Percentiles rank a stretch among this genome's conserved stretches.
Evolutionary conservation across 108 stramenopile species (phyloP).

Genomic region (Craspedostauros australis): DNA sequence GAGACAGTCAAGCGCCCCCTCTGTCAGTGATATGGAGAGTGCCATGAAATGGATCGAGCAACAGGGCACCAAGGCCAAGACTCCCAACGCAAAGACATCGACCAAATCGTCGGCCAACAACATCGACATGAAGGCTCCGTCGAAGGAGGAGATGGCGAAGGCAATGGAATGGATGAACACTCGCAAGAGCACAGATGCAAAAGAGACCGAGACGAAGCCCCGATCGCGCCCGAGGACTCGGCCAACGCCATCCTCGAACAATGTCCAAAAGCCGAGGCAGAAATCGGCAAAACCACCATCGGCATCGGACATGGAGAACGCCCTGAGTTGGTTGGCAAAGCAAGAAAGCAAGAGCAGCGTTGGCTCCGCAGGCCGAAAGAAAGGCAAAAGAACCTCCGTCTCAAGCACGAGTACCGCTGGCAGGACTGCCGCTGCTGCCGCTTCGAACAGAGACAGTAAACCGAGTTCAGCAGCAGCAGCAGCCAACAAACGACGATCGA

Average conservation of each 20-base stretch:
- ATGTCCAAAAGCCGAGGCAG: neutral
- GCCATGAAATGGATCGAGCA: constrained; percentile 7
- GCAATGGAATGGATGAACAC: constrained; percentile 8
- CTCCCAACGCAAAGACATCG: neutral
- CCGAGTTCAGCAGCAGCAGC: neutral
- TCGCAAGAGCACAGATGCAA: constrained; percentile 1
- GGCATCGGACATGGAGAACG: constrained; percentile 9
- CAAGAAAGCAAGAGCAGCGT: no score
- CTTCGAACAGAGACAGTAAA: neutral
- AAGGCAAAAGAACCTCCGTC: neutral
- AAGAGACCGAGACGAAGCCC: no score
- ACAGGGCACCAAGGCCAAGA: neutral
- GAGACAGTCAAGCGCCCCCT: neutral
- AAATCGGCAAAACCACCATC: neutral
- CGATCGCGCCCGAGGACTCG: no score
- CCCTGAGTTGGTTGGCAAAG: constrained; percentile 12
- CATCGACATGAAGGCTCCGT: neutral
- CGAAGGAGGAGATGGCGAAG: constrained; percentile 4
- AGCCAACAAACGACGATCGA: neutral
- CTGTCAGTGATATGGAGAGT: constrained; percentile 4
- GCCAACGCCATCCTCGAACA: no score
- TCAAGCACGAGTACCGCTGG: neutral
- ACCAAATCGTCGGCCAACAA: neutral
- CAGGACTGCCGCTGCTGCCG: neutral
- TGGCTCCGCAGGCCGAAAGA: neutral